Evolutionary conservation across 2,329 filamentous ascomycete genomes (phyloP).

Genomic region (Exserohilum rostratum): DNA sequence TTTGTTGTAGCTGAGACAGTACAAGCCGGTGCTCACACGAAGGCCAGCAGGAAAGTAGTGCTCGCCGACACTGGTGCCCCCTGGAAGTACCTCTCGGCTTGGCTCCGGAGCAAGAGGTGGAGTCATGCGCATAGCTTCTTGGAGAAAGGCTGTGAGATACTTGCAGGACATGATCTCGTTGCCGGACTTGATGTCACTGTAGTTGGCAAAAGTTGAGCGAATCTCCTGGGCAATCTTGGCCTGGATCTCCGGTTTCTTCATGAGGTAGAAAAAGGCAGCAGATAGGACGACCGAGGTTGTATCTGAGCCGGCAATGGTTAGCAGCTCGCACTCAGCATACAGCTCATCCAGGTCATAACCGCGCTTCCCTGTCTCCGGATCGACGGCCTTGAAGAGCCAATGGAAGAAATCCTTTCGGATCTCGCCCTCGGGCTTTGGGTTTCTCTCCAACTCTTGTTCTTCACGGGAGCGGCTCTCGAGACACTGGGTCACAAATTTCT

Average conservation of each 20-base stretch:
- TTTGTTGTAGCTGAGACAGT: slow-evolving; percentile 23
- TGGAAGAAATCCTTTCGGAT: slow-evolving; percentile 51
- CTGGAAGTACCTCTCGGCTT: slow-evolving; percentile 29
- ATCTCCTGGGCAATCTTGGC: slow-evolving; percentile 28
- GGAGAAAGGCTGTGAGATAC: slow-evolving; percentile 31
- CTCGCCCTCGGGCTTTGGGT: slow-evolving; percentile 23
- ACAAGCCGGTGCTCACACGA: slow-evolving; percentile 20
- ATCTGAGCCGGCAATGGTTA: slow-evolving; percentile 34
- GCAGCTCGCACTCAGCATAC: slow-evolving; percentile 34
- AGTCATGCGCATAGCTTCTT: slow-evolving; percentile 31
- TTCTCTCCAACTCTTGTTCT: slow-evolving; percentile 21
- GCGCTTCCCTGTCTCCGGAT: slow-evolving; percentile 48
- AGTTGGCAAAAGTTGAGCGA: slow-evolving; percentile 20
- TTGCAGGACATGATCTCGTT: slow-evolving; percentile 23
- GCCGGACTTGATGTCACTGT: slow-evolving; percentile 27
- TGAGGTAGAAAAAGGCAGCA: slow-evolving; percentile 29
- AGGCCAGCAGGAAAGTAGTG: slow-evolving; percentile 28
- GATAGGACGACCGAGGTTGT: slow-evolving; percentile 29
- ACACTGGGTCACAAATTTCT: slow-evolving; percentile 24
- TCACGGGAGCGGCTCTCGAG: slow-evolving; percentile 17
- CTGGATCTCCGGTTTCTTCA: slow-evolving; percentile 17
- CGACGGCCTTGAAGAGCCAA: slow-evolving; percentile 50
- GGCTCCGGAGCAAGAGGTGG: slow-evolving; percentile 26
- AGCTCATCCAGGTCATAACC: slow-evolving; percentile 48
- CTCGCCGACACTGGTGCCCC: slow-evolving; percentile 24